Evolutionary conservation across 2,329 filamentous ascomycete genomes (phyloP), one percentile per base, ranked within the genome.

Genomic region (Paraphaeosphaeria minitans): DNA sequence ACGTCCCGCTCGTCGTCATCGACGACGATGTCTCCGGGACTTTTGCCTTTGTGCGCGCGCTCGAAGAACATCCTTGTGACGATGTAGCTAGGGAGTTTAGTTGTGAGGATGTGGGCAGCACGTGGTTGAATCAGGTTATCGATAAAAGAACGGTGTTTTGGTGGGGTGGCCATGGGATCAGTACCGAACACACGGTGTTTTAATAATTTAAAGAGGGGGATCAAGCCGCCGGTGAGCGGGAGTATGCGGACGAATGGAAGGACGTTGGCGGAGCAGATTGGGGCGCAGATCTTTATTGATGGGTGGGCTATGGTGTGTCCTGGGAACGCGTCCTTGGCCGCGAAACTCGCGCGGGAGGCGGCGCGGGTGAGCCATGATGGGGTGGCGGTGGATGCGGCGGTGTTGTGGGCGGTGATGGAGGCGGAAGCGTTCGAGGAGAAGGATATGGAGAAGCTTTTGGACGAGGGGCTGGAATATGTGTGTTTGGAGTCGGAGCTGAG

Each of bases 361-460:
- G 77, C 62, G 1, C 58, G 58, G 1, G 77, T 79, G 1, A 78
- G 75, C 56, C 77, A 79, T 51, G 77, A 79, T 56, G 76, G 77
- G 9, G 75, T 75, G 24, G 63, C 76, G 0, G 75, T 79, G 0
- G 58, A 75, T 52, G 77, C 77, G 1, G 77, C 77, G 1, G 65
- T 66, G 61, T 58, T 79, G 6, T 79, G 76, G 76, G 77, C 77
- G 2, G 76, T 73, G 8, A 77, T 78, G 75, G 77, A 79, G 55
- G 72, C 77, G 1, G 74, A 76, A 47, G 76, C 77, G 0, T 79
- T 78, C 39, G 39, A 68, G 2, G 71, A 70, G 0, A 66, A 61
- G 7, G 72, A 78, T 35, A 64, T 75, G 5, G 60, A 75, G 19
- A 71, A 72, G 33, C 60, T 79, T 4, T 59, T 78, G 1, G 71